phyloP scores from a whole-genome alignment of 768 basidiomycete genomes.

The Hebeloma cylindrosporum region DNA sequence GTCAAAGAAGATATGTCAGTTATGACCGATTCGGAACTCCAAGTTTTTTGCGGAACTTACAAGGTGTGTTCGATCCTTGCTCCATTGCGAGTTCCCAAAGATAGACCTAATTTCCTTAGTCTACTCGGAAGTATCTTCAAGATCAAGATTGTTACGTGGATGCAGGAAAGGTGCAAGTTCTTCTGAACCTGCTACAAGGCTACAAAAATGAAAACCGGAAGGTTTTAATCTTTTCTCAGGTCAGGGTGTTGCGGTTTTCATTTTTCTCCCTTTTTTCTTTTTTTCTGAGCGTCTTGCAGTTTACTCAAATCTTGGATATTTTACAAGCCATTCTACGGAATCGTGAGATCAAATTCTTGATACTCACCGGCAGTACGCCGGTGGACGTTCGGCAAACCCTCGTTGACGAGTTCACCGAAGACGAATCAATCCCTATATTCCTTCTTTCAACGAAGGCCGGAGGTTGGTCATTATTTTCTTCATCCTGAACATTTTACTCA shows the following conservation, averaged over 20 bases:
- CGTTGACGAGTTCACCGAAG: conserved; percentile 94
- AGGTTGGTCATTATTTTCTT: conserved; percentile 32
- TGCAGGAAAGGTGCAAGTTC: conserved; percentile 81
- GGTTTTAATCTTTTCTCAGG: conserved; percentile 94
- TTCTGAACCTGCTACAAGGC: conserved; percentile 68
- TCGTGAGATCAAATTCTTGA: conserved; percentile 68
- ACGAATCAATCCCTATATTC: conserved; percentile 85
- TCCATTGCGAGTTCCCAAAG: background rate
- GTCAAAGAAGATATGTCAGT: conserved; percentile 98
- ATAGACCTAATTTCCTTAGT: conserved; percentile 37
- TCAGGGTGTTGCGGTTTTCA: conserved; percentile 29
- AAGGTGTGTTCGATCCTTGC: conserved; percentile 66
- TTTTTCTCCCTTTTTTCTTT: background rate
- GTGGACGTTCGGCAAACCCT: conserved; percentile 92
- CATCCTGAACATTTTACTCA: conserved; percentile 6
- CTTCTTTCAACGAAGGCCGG: conserved; percentile 91
- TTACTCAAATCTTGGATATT: conserved; percentile 95
- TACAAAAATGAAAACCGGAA: conserved; percentile 74
- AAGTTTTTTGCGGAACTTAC: conserved; percentile 81
- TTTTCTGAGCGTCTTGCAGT: conserved; percentile 44
- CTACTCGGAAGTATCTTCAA: conserved; percentile 72
- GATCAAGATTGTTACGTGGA: conserved; percentile 75
- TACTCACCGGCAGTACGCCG: conserved; percentile 90
- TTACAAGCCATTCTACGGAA: conserved; percentile 79
- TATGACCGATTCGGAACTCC: conserved; percentile 97